A percentile compares a stretch with the other conserved stretches of the same genome.
Evolutionary conservation across 805 yeast species (phyloP).

Genomic region (Teunomyces panamensis): DNA sequence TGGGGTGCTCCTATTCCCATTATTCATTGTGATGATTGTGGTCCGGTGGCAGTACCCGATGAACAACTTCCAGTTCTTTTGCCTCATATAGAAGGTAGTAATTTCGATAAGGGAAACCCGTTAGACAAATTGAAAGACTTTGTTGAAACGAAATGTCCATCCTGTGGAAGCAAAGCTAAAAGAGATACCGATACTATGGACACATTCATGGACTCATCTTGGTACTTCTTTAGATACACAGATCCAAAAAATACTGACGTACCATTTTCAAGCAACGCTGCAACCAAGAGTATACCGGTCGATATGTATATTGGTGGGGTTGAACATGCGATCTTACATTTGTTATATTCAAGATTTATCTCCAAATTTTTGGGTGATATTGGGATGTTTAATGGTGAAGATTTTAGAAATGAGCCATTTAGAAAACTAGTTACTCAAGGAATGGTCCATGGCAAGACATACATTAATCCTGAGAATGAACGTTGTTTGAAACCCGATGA

Average conservation of each 20-base stretch:
- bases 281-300: slow-evolving; percentile 66
- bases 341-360: slow-evolving; percentile 82
- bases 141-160: slow-evolving; percentile 75
- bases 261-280: slow-evolving; percentile 55
- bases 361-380: slow-evolving; percentile 70
- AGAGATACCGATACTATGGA: slow-evolving; percentile 99
- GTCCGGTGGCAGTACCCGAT: slow-evolving; percentile 90
- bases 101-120: slow-evolving; percentile 60
- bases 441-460: slow-evolving; percentile 95
- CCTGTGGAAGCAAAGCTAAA: slow-evolving; percentile 67
- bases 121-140: slow-evolving; percentile 64
- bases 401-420: slow-evolving; percentile 73
- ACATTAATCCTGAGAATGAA: slow-evolving; percentile 65
- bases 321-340: slow-evolving; percentile 93
- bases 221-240: slow-evolving; percentile 87
- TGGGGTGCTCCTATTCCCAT: slow-evolving; percentile 99
- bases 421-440: slow-evolving; percentile 84
- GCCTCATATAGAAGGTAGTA: slow-evolving; percentile 58
- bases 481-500: slow-evolving; percentile 80
- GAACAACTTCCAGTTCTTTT: slow-evolving; percentile 77
- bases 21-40: slow-evolving; percentile 81
- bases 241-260: slow-evolving; percentile 61
- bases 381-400: slow-evolving; percentile 66
- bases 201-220: slow-evolving; percentile 95
- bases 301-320: slow-evolving; percentile 93